Evolutionary conservation across 441 rosid species (phyloP), one percentile per base, ranked within the genome.

Genomic region (Dalechampia spathulata): DNA sequence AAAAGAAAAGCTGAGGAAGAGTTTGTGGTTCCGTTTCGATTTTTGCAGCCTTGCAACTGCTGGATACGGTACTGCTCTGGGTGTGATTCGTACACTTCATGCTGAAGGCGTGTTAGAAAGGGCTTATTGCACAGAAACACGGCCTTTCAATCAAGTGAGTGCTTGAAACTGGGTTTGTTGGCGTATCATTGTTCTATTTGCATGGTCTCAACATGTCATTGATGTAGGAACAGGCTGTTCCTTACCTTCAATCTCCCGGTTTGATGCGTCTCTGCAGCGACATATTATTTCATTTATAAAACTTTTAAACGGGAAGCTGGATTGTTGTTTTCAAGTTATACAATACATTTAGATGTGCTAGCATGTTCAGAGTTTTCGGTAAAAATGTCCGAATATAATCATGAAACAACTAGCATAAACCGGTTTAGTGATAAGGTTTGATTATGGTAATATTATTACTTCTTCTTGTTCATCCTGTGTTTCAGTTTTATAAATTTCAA

Each of bases 1-100:
- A 49, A 50, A 52, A 49, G 37, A 42, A 51, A 57, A 21, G 14
- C 22, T 28, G 32, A 28, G 56, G 22, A 55, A 12, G 11, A 51
- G 40, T 51, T 49, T 22, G 2, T 30, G 14, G 27, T 16, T 59
- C 41, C 12, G 26, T 43, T 67, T 32, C 34, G 26, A 54, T 56
- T 58, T 48, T 70, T 11, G 27, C 81, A 91, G 98, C 72, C 95
- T 88, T 66, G 96, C 98, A 48, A 91, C 98, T 4, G 98, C 91
- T 20, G 98, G 98, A 76, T 91, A 86, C 67, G 98, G 98, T 41
- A 91, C 98, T 61, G 98, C 96, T 30, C 78, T 91, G 9, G 93
- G 98, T 53, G 95, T 91, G 6, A 82, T 91, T 55, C 89, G 91
- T 41, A 81, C 90, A 54, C 95, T 86, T 66, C 87, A 91, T 46